A percentile compares a stretch with the other conserved stretches of the same genome.
Evolutionary conservation across 257 asterid genomes (phyloP).

Genomic region (Solanum stenotomum): DNA sequence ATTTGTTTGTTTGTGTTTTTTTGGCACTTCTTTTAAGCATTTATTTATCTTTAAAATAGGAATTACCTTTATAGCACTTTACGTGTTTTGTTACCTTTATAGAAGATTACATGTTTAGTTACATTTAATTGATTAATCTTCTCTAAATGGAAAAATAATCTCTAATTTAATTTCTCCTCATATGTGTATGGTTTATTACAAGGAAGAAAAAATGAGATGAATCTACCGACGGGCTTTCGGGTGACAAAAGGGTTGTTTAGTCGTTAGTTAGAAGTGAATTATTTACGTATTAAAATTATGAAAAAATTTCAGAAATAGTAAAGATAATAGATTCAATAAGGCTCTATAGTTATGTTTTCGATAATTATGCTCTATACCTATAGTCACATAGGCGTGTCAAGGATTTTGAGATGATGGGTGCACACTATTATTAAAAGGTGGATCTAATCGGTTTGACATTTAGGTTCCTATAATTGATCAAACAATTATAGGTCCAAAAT

Average conservation of each 20-base stretch:
- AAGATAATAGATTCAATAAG: no score
- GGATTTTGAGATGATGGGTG: no score
- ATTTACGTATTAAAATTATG: no score
- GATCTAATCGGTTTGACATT: no score
- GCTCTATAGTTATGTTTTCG: not conserved
- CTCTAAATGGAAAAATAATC: not conserved
- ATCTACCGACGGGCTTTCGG: not conserved
- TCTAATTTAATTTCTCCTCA: not conserved
- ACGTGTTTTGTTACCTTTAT: not conserved
- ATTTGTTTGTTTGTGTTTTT: not conserved
- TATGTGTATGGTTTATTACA: not conserved
- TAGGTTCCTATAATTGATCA: no score
- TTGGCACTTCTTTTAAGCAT: not conserved
- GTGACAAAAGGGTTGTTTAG: not conserved
- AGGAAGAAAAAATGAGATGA: not conserved
- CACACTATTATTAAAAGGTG: no score
- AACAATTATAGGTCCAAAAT: no score
- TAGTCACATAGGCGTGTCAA: no score
- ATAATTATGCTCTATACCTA: no score
- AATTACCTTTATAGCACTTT: not conserved
- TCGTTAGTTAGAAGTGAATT: no score
- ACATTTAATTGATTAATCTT: not conserved
- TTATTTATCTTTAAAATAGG: not conserved
- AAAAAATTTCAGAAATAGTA: no score
- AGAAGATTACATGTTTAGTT: not conserved